Conservation (phyloP, 2,329 filamentous ascomycete genomes). For the Nectriaceae sp. region DNA sequence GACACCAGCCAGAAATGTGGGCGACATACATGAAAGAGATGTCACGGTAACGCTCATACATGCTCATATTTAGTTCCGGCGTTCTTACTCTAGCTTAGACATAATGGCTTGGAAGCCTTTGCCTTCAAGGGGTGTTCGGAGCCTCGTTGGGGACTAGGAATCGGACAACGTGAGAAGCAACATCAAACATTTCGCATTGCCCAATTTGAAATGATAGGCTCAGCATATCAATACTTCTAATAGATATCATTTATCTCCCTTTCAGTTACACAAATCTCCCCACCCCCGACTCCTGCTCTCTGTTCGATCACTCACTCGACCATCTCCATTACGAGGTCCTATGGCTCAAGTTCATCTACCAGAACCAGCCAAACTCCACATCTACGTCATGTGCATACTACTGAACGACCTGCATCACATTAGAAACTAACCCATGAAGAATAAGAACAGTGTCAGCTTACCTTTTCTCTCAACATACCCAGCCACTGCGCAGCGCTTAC, state of each 20-base stretch:
- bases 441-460: conserved; percentile 39
- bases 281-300: conserved; percentile 23
- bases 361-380: conserved; percentile 19
- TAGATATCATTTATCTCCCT: conserved; percentile 23
- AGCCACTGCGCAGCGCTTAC: conserved; percentile 94
- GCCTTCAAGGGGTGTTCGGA: too few relatives aligned
- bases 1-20: too few relatives aligned
- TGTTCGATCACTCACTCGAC: conserved; percentile 17
- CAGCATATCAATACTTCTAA: conserved; percentile 29
- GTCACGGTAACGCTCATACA: too few relatives aligned
- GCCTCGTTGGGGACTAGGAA: too few relatives aligned
- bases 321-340: conserved; percentile 15
- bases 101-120: too few relatives aligned
- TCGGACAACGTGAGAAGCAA: too few relatives aligned
- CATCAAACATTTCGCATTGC: too few relatives aligned
- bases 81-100: too few relatives aligned
- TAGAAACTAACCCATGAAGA: background rate
- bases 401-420: conserved; percentile 35
- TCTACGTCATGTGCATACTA: conserved; percentile 22
- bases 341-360: conserved; percentile 19
- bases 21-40: too few relatives aligned
- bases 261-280: conserved; percentile 18
- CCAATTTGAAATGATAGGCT: too few relatives aligned
- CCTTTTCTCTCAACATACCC: conserved; percentile 91
- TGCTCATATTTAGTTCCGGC: too few relatives aligned